These are phyloP conservation scores for Ophiocordyceps camponoti-saundersi DNA, from an alignment of 2,329 filamentous ascomycete genomes.

Conservation along the genomic window DNA sequence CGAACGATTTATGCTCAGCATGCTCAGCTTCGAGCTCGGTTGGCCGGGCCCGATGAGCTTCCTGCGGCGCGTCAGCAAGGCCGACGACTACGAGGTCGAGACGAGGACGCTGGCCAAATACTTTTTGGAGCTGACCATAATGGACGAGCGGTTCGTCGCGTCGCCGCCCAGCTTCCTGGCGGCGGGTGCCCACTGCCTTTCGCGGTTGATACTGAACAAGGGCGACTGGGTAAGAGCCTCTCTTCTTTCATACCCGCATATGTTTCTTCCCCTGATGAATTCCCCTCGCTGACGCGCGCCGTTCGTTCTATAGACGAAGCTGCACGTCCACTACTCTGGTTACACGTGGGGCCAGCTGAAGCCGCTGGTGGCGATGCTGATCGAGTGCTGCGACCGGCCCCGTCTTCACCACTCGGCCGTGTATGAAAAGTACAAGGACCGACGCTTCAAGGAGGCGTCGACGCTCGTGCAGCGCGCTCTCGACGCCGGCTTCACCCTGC, in stretches of 20 bases:
- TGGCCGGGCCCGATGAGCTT: constrained; percentile 99
- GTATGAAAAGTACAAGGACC: constrained; percentile 82
- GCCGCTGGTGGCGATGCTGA: constrained; percentile 57
- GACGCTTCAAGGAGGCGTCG: constrained; percentile 73
- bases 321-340: constrained; percentile 82
- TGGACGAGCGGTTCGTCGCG: constrained; percentile 94
- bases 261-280: too few species aligned
- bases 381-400: constrained; percentile 76
- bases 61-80: constrained; percentile 89
- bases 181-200: constrained; percentile 82
- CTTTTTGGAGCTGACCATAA: constrained; percentile 88
- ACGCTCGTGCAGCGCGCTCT: constrained; percentile 64
- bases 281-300: not conserved
- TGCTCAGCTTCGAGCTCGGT: constrained; percentile 88
- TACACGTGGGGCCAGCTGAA: constrained; percentile 80
- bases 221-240: constrained; percentile 68
- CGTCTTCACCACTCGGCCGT: constrained; percentile 71
- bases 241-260: not conserved
- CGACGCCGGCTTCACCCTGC: constrained; percentile 36
- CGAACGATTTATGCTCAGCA: constrained; percentile 93
- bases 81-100: constrained; percentile 92
- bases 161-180: constrained; percentile 80
- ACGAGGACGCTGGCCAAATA: constrained; percentile 94
- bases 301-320: constrained; percentile 38
- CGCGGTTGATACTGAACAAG: constrained; percentile 75